Evolutionary conservation across 2,329 filamentous ascomycete species (phyloP).

Genomic region (Cladosporium velox): DNA sequence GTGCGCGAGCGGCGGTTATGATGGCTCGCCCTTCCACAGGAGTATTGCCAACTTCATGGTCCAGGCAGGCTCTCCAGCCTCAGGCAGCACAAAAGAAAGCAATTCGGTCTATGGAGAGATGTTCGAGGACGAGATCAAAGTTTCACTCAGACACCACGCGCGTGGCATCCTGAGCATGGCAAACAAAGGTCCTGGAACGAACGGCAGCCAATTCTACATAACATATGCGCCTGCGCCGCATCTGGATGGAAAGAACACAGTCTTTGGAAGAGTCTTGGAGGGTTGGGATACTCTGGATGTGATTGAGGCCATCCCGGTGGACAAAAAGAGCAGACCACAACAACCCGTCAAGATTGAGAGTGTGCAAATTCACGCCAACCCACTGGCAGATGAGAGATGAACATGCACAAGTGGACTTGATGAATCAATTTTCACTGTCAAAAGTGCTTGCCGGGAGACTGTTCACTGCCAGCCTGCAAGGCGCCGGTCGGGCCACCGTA

Average conservation of each 20-base stretch:
- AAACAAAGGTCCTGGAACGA: slow-evolving; percentile 89
- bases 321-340: slow-evolving; percentile 75
- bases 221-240: slow-evolving; percentile 76
- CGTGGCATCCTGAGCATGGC: slow-evolving; percentile 94
- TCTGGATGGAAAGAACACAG: slow-evolving; percentile 80
- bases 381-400: slow-evolving; percentile 58
- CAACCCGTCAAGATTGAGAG: slow-evolving; percentile 66
- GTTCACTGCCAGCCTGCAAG: background rate
- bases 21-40: slow-evolving; percentile 74
- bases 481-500: background rate
- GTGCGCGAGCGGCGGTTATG: slow-evolving; percentile 77
- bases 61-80: slow-evolving; percentile 66
- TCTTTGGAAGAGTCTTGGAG: slow-evolving; percentile 72
- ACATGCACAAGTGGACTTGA: slow-evolving; percentile 2
- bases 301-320: slow-evolving; percentile 71
- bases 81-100: slow-evolving; percentile 43
- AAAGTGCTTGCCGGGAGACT: background rate
- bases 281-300: slow-evolving; percentile 65
- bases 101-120: slow-evolving; percentile 69
- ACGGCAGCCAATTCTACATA: slow-evolving; percentile 87
- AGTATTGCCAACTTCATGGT: slow-evolving; percentile 80
- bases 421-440: background rate
- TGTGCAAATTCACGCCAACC: slow-evolving; percentile 78
- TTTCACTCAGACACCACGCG: slow-evolving; percentile 80
- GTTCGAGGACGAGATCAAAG: slow-evolving; percentile 80